Percentiles rank a stretch among this genome's conserved stretches.
These are phyloP conservation scores for Umbelopsis ramanniana DNA, from an alignment of 192 early-diverging fungal genomes.

Conservation along the genomic window DNA sequence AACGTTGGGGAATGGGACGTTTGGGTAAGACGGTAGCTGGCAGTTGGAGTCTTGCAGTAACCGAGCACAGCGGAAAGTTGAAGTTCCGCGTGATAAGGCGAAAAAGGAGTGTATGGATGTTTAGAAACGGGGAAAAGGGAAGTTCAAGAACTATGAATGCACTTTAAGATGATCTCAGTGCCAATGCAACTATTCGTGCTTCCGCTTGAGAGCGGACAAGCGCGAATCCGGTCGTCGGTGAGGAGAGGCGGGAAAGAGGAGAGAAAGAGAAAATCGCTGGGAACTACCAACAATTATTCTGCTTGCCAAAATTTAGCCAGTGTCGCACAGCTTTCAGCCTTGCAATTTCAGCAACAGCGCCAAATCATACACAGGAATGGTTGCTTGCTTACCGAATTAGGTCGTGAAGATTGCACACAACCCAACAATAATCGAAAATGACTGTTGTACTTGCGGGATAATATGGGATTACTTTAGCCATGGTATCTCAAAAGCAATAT, in stretches of 20 bases:
- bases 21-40: background rate
- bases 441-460: too few species aligned
- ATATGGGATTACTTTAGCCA: too few species aligned
- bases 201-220: conserved; percentile 19
- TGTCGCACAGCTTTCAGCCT: conserved; percentile 2
- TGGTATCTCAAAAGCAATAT: too few species aligned
- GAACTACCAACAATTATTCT: background rate
- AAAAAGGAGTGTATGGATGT: conserved; percentile 8
- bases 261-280: background rate
- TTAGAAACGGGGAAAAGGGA: background rate
- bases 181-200: conserved; percentile 20
- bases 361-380: too few species aligned
- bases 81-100: conserved; percentile 10
- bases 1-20: background rate
- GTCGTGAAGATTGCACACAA: too few species aligned
- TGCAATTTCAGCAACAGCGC: too few species aligned
- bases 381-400: too few species aligned
- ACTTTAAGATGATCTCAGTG: background rate
- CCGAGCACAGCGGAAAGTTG: conserved; percentile 1
- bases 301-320: background rate
- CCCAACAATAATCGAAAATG: too few species aligned
- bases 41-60: conserved; percentile 1
- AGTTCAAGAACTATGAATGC: conserved; percentile 10
- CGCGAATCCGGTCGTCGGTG: conserved; percentile 14
- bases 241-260: background rate